phyloP scores from a whole-genome alignment of 1,284 basidiomycete species.

The Ustilago shanxiensis region DNA sequence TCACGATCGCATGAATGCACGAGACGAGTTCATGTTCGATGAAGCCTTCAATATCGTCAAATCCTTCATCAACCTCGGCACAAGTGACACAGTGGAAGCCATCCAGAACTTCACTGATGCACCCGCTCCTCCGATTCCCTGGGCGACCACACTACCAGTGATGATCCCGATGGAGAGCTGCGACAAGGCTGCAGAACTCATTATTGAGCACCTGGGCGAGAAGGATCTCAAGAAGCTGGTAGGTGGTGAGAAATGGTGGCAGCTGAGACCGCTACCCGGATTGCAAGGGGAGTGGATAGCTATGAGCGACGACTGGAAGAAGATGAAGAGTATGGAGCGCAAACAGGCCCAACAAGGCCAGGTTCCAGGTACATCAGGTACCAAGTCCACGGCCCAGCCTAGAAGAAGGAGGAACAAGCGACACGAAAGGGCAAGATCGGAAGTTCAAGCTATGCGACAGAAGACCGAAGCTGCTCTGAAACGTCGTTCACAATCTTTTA shows the following conservation, averaged over 20 bases:
- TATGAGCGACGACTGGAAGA: constrained; percentile 71
- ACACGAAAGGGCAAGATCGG: constrained; percentile 38
- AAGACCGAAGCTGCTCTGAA: constrained; percentile 31
- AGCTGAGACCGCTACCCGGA: constrained; percentile 73
- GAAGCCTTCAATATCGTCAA: constrained; percentile 59
- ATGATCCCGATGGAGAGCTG: constrained; percentile 78
- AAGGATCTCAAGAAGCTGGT: constrained; percentile 81
- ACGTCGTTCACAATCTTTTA: constrained; percentile 32
- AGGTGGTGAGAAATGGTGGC: constrained; percentile 97
- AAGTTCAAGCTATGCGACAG: constrained; percentile 39
- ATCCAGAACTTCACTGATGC: constrained; percentile 76
- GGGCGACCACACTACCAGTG: constrained; percentile 83
- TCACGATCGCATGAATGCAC: constrained; percentile 23
- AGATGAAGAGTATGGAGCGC: constrained; percentile 63
- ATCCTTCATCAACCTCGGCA: constrained; percentile 60
- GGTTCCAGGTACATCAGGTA: neutral
- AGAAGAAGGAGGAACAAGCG: constrained; percentile 32
- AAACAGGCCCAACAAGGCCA: constrained; percentile 24
- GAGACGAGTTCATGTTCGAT: constrained; percentile 59
- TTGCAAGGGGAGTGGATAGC: constrained; percentile 92
- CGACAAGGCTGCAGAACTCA: constrained; percentile 80
- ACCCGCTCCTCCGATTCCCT: constrained; percentile 79
- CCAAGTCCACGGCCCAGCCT: constrained; percentile 5
- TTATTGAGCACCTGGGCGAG: constrained; percentile 87
- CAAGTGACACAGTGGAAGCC: constrained; percentile 67